Evolutionary conservation across 2,329 filamentous ascomycete genomes (phyloP).

Genomic region (Claviceps pusilla): DNA sequence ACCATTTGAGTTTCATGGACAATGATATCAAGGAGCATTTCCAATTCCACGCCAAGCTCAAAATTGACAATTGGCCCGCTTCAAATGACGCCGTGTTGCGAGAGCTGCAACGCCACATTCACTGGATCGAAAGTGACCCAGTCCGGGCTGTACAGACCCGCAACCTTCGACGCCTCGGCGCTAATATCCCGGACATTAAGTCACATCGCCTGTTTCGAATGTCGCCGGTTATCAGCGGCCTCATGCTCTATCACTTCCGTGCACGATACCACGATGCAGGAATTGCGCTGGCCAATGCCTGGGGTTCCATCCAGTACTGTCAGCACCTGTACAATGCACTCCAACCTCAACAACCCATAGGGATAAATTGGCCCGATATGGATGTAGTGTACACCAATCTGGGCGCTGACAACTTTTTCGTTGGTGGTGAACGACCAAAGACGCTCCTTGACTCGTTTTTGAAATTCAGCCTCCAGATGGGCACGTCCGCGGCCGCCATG

Average conservation of each 20-base stretch:
- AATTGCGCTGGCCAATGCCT: constrained; percentile 20
- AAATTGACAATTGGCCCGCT: constrained; percentile 13
- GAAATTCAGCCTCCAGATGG: constrained; percentile 24
- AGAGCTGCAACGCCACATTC: constrained; percentile 5
- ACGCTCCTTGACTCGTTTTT: constrained; percentile 19
- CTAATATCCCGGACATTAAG: not conserved
- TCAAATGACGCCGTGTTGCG: not conserved
- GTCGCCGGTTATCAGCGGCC: constrained; percentile 24
- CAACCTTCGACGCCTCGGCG: not conserved
- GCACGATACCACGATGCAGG: constrained; percentile 17
- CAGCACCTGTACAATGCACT: constrained; percentile 27
- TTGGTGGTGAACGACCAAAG: constrained; percentile 18
- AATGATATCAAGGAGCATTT: constrained; percentile 1
- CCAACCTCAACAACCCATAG: too few relatives aligned
- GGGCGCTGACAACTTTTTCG: constrained; percentile 19
- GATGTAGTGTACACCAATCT: constrained; percentile 18
- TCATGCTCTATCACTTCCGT: constrained; percentile 23
- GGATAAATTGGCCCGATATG: constrained; percentile 25
- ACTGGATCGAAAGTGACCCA: not conserved
- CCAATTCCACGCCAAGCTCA: constrained; percentile 17
- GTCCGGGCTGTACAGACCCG: not conserved
- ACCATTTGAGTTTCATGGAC: not conserved
- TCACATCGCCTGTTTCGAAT: constrained; percentile 17
- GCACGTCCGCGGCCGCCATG: constrained; percentile 14
- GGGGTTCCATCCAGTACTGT: constrained; percentile 22